A percentile compares a stretch with the other conserved stretches of the same genome.
Evolutionary conservation across 768 basidiomycete species (phyloP).

Genomic region (Mycena haematopus): DNA sequence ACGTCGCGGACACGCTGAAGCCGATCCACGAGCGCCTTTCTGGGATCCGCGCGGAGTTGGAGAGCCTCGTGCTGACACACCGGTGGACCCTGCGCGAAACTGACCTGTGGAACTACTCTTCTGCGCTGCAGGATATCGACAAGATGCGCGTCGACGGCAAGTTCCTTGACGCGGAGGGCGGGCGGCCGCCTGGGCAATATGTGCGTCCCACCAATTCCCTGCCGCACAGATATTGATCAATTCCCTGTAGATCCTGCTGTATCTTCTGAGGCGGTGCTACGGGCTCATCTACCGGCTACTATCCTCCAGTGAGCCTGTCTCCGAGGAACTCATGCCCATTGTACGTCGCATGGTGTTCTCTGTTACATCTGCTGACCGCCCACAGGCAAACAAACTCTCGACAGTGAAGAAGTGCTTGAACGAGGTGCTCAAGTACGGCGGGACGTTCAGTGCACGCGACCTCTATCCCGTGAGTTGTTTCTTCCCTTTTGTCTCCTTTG

Average conservation of each 20-base stretch:
- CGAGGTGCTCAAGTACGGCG: slow-evolving; percentile 94
- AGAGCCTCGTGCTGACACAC: slow-evolving; percentile 91
- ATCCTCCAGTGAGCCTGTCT: slow-evolving; percentile 95
- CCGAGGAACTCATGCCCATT: slow-evolving; percentile 96
- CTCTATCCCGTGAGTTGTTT: slow-evolving; percentile 80
- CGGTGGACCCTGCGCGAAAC: slow-evolving; percentile 97
- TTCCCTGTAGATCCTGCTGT: slow-evolving; percentile 78
- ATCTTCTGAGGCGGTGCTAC: slow-evolving; percentile 92
- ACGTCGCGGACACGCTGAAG: slow-evolving; percentile 84
- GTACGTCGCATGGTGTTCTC: slow-evolving; percentile 47
- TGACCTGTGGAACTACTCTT: slow-evolving; percentile 91
- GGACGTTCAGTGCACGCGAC: slow-evolving; percentile 90
- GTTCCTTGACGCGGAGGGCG: slow-evolving; percentile 93
- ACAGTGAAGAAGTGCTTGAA: slow-evolving; percentile 97
- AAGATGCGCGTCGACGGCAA: slow-evolving; percentile 97
- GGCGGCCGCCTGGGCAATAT: slow-evolving; percentile 92
- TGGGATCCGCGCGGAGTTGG: slow-evolving; percentile 86
- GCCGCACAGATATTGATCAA: background rate
- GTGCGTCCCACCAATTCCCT: slow-evolving; percentile 50
- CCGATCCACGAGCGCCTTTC: slow-evolving; percentile 92
- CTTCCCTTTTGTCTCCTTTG: slow-evolving; percentile 5
- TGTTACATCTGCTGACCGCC: background rate
- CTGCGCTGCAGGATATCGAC: slow-evolving; percentile 95
- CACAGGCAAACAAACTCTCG: slow-evolving; percentile 91
- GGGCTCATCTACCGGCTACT: slow-evolving; percentile 93